Conservation (phyloP, 805 yeast species). For the Candida manassasensis region DNA sequence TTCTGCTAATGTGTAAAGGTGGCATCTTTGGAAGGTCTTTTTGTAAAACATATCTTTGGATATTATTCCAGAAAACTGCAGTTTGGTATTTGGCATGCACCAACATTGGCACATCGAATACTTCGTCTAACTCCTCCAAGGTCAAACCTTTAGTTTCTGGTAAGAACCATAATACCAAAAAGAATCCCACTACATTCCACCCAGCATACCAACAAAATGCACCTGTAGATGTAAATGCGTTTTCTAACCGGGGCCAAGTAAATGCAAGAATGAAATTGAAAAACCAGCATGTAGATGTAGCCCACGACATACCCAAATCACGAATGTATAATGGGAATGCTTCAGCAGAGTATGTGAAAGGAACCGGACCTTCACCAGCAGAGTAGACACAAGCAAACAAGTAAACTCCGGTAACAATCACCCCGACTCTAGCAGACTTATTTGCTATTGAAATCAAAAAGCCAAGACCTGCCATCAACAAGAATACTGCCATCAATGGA, state of each 20-base stretch:
- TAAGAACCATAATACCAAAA: conserved; percentile 63
- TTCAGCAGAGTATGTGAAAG: conserved; percentile 85
- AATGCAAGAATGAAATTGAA: conserved; percentile 66
- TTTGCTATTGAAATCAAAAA: conserved; percentile 57
- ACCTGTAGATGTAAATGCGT: conserved; percentile 71
- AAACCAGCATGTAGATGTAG: conserved; percentile 73
- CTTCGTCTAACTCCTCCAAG: conserved; percentile 72
- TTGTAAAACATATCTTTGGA: conserved; percentile 44
- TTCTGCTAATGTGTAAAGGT: conserved; percentile 54
- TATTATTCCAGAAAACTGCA: conserved; percentile 30
- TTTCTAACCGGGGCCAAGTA: conserved; percentile 72
- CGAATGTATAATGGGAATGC: conserved; percentile 72
- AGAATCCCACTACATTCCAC: conserved; percentile 70
- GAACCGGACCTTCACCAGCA: conserved; percentile 85
- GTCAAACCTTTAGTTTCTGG: conserved; percentile 68
- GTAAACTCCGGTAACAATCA: conserved; percentile 65
- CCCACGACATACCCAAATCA: conserved; percentile 76
- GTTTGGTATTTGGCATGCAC: conserved; percentile 48
- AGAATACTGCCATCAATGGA: conserved; percentile 58
- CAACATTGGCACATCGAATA: conserved; percentile 55
- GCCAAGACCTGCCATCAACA: conserved; percentile 62
- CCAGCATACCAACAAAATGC: conserved; percentile 89
- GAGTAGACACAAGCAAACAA: conserved; percentile 70
- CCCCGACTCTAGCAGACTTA: conserved; percentile 52
- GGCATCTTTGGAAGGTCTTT: conserved; percentile 44